Evolutionary conservation across 495 filamentous ascomycete species (phyloP), one percentile per base, ranked within the genome.

Genomic region (Pyrenopolyporus hunteri): DNA sequence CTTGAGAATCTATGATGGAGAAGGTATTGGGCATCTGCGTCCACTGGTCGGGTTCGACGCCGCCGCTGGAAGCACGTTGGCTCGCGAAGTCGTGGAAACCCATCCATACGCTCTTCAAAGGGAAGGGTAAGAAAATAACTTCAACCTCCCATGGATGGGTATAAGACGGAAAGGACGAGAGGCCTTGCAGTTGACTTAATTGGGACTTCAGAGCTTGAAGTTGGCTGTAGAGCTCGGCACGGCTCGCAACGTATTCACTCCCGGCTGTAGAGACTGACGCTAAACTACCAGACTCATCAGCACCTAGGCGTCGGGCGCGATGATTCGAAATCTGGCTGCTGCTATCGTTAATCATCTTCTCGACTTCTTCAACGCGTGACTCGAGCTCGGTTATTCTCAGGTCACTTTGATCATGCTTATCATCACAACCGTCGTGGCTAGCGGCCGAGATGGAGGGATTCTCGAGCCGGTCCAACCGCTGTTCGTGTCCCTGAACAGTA

Each of bases 101-200:
- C 60, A 81, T 79, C 87, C 87, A 90, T 26, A 89, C 71, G 5
- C 83, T 83, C 63, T 79, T 82, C 36, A 90, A 72, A 1, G 82
- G 83, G 72, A 86, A 90, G 26, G 87, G 87, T n/a, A 89, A 63
- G 45, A 89, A 81, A 13, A 89, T 77, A 14, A 90, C 85, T 63
- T 90, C 86, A 19, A 90, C 68, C 60, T 87, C 79, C 85, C 85
- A 89, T 4, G 87, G 86, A n/a, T 80, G 75, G 14, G 71, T 70
- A 43, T 72, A 75, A 0, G 85, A 81, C 7, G 87, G 85, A 20
- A 82, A 66, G 8, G 82, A 78, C 29, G 76, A 72, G 4, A 75
- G 51, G 11, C 77, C 74, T 60, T 87, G 84, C 3, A 89, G 76
- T 55, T 80, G 74, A 54, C 69, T 73, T 22, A 90, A 68, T 36